Evolutionary conservation across 1,284 basidiomycete species (phyloP).

Genomic region (Fomes fomentarius): DNA sequence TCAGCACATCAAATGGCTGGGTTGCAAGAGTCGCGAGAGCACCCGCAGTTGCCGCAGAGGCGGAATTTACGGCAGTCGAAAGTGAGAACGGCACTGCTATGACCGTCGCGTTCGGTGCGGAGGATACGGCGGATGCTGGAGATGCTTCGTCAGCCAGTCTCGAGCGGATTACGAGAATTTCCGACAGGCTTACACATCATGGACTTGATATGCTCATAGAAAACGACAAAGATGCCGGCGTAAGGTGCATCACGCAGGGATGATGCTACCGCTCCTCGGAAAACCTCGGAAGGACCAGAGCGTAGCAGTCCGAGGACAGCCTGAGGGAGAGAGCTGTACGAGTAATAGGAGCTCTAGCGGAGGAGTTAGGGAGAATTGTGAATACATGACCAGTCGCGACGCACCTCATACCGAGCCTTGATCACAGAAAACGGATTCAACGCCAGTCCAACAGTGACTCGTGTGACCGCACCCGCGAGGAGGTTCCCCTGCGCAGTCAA

Average conservation of each 20-base stretch:
- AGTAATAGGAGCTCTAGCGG: constrained; percentile 77
- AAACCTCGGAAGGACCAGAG: constrained; percentile 80
- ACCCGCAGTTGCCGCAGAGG: constrained; percentile 76
- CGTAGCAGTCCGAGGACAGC: constrained; percentile 67
- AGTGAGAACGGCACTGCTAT: constrained; percentile 43
- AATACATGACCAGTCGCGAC: constrained; percentile 28
- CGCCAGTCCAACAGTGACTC: constrained; percentile 86
- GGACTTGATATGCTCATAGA: constrained; percentile 87
- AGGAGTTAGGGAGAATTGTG: not conserved
- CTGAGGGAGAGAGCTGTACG: constrained; percentile 65
- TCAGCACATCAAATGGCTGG: constrained; percentile 90
- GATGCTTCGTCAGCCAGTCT: not conserved
- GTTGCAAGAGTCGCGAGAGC: constrained; percentile 82
- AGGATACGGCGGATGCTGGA: constrained; percentile 16
- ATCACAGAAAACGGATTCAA: constrained; percentile 94
- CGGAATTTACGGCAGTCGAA: constrained; percentile 52
- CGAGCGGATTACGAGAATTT: not conserved
- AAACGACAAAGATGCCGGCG: constrained; percentile 90
- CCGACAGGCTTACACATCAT: constrained; percentile 54
- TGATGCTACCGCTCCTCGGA: constrained; percentile 89
- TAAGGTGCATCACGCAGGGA: constrained; percentile 95
- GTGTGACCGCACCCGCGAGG: constrained; percentile 84
- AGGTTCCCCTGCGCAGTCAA: constrained; percentile 86
- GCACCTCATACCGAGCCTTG: constrained; percentile 93
- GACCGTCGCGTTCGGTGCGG: constrained; percentile 25